Evolutionary conservation across 331 rosid genomes (phyloP).

Genomic region (Rosa hybrid): DNA sequence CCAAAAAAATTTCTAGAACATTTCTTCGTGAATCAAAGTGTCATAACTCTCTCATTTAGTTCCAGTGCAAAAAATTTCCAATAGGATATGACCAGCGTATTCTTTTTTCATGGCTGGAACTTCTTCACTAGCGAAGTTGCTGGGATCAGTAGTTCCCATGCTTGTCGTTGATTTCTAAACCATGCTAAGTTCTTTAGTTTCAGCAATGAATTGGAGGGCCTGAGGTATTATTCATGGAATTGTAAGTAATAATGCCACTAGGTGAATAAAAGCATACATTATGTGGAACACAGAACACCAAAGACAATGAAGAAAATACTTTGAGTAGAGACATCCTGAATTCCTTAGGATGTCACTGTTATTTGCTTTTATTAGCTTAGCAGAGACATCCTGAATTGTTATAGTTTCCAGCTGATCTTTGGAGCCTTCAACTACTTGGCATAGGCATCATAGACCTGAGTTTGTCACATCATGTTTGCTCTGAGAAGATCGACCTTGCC

Average conservation of each 20-base stretch:
- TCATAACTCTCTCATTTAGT: neutral
- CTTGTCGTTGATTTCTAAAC: conserved; percentile 28
- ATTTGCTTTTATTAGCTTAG: conserved; percentile 39
- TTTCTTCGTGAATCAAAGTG: no score
- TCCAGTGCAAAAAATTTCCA: conserved; percentile 51
- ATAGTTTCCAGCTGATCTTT: conserved; percentile 42
- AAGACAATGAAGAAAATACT: conserved; percentile 40
- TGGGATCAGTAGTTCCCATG: conserved; percentile 31
- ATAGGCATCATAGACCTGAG: conserved; percentile 67
- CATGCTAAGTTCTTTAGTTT: conserved; percentile 35
- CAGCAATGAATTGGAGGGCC: conserved; percentile 79
- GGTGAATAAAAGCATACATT: neutral
- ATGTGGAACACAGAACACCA: neutral
- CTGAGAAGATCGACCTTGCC: conserved; percentile 59
- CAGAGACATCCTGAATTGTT: conserved; percentile 45
- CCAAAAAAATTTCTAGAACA: no score
- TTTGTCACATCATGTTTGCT: conserved; percentile 73
- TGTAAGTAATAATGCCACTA: neutral
- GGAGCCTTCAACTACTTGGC: conserved; percentile 53
- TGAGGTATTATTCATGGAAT: conserved; percentile 26
- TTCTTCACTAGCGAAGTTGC: conserved; percentile 33
- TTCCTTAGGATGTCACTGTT: conserved; percentile 36
- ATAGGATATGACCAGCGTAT: conserved; percentile 63
- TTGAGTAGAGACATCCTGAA: no score
- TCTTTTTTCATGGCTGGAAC: conserved; percentile 41